These are phyloP conservation scores for Suillus cothurnatus DNA, from an alignment of 768 basidiomycete species.

Conservation along the genomic window DNA sequence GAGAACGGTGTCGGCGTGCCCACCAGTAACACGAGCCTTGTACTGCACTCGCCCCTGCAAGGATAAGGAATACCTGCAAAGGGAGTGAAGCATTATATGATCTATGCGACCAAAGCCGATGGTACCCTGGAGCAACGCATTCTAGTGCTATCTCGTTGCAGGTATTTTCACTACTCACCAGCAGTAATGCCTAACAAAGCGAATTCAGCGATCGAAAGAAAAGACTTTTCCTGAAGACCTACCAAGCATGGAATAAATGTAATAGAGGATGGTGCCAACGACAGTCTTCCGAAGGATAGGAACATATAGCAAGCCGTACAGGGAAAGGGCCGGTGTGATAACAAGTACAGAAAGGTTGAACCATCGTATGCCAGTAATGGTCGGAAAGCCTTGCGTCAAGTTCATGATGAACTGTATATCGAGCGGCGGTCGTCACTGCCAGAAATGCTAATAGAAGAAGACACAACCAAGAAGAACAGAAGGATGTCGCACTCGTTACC, in stretches of 20 bases:
- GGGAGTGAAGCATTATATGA: slow-evolving; percentile 77
- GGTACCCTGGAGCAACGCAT: slow-evolving; percentile 55
- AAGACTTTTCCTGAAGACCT: slow-evolving; percentile 21
- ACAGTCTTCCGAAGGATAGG: slow-evolving; percentile 52
- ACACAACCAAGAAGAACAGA: slow-evolving; percentile 6
- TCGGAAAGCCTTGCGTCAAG: slow-evolving; percentile 41
- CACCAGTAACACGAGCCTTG: slow-evolving; percentile 91
- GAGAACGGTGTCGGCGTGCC: slow-evolving; percentile 81
- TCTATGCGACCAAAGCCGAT: slow-evolving; percentile 85
- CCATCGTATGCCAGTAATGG: slow-evolving; percentile 64
- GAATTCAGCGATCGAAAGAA: slow-evolving; percentile 19
- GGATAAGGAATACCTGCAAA: slow-evolving; percentile 69
- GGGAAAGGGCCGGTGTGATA: slow-evolving; percentile 67
- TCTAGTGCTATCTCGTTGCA: slow-evolving; percentile 6
- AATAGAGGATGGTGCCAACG: slow-evolving; percentile 68
- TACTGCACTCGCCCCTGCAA: slow-evolving; percentile 80
- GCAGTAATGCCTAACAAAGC: slow-evolving; percentile 50
- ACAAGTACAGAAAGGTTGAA: slow-evolving; percentile 75
- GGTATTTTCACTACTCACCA: slow-evolving; percentile 29
- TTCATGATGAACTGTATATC: slow-evolving; percentile 12
- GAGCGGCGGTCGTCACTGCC: slow-evolving; percentile 14
- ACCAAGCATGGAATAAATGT: slow-evolving; percentile 88
- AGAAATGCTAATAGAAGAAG: slow-evolving; percentile 1
- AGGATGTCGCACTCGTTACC: slow-evolving; percentile 14
- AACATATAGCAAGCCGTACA: slow-evolving; percentile 65